phyloP scores from a whole-genome alignment of 768 basidiomycete genomes.

The Russula compacta region DNA sequence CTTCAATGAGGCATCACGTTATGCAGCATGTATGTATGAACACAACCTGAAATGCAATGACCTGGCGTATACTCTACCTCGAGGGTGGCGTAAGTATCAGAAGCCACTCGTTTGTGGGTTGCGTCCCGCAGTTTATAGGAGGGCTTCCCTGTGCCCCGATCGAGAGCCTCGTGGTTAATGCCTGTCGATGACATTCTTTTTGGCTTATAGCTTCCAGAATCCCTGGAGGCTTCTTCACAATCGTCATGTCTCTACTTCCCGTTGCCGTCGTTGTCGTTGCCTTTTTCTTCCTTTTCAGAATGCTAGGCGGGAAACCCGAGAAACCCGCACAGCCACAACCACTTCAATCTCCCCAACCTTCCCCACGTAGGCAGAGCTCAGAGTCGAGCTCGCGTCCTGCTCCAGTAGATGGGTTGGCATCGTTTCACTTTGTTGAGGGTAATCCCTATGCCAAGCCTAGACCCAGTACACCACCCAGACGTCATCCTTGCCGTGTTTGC shows the following conservation, averaged over 20 bases:
- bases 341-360: not conserved
- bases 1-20: conserved; percentile 35
- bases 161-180: conserved; percentile 10
- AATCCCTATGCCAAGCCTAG: conserved; percentile 1
- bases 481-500: conserved; percentile 14
- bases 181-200: not conserved
- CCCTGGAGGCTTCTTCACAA: not conserved
- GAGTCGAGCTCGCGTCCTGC: not conserved
- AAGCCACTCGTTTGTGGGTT: not conserved
- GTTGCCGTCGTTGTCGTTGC: conserved; percentile 10
- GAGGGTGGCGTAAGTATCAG: conserved; percentile 10
- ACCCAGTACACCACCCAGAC: conserved; percentile 1
- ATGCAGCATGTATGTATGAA: conserved; percentile 36
- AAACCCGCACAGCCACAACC: not conserved
- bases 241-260: conserved; percentile 14
- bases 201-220: conserved; percentile 6
- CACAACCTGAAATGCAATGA: conserved; percentile 16
- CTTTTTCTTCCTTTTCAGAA: conserved; percentile 7
- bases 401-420: not conserved
- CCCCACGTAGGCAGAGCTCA: not conserved
- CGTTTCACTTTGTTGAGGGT: conserved; percentile 1
- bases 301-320: conserved; percentile 1
- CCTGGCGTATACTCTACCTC: not conserved
- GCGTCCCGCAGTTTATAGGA: not conserved
- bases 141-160: conserved; percentile 12